Evolutionary conservation across 2,329 filamentous ascomycete genomes (phyloP), one percentile per base, ranked within the genome.

Genomic region (Pseudogymnoascus sp.): DNA sequence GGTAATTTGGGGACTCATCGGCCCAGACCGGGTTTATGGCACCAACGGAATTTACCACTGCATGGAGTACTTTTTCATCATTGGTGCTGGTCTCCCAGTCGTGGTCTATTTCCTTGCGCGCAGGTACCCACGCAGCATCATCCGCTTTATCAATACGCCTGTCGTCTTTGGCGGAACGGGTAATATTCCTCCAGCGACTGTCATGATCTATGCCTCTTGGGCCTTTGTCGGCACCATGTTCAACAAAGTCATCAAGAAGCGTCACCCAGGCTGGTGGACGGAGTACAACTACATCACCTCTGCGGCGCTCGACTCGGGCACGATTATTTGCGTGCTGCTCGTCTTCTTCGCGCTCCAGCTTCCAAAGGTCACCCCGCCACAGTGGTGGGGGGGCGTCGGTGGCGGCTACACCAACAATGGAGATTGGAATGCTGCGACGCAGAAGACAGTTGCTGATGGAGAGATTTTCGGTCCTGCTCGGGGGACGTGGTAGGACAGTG

Each of bases 241-340:
- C 77, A 89, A 90, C 75, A 87, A 82, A 69, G 84, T 80, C 68
- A 82, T 91, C 71, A 83, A 83, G 71, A 80, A 85, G 64, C 80
- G 83, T 66, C 88, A 82, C 75, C 83, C 80, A 3, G 88, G 86
- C 35, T 91, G 88, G 88, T 91, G 88, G 88, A 78, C 88, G 73
- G 85, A 87, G 73, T 91, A 90, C 77, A 91, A 91, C 77, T 91
- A 91, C 72, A 81, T 90, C 70, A 84, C 87, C 0, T 89, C 87
- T 19, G 88, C 88, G 0, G 88, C 85, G 1, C 77, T 91, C 38
- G 88, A 91, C 72, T 83, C 83, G 59, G 88, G 88, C 4, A 79
- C 90, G 4, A 84, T 87, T 11, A 73, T 90, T 19, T 83, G 81
- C 35, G 87, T 87, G 0, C 81, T 91, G 37, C 73, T 91, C 64